Base-by-base conservation (phyloP, 768 basidiomycete species). In the Pulveroboletus sp. region DNA sequence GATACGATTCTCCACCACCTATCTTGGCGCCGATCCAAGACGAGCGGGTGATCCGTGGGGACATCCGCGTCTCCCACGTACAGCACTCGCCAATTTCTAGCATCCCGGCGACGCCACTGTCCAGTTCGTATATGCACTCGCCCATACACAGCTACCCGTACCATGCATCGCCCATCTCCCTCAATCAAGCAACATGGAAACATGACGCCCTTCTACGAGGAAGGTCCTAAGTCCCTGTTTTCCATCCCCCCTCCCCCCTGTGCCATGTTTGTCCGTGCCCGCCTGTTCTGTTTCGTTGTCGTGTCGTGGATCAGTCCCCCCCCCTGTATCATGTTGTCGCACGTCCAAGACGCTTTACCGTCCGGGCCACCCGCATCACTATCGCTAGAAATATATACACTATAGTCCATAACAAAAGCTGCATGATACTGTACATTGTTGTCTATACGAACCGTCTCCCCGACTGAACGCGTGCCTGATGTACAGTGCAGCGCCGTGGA, bases 1-100 rank as follows among this genome's bases (percentile, higher is more conserved):
- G 79, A 35, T 79, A 77, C 49, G 71, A 73, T 18, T 79, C 77
- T 0, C 80, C 81, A 0, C 80, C 81, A 27, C 80, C 79, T 0
- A 73, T 69, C 7, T 66, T 83, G 28, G 80, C 81, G 18, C 81
- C 81, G 3, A 80, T 82, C 35, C 81, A 82, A 43, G 66, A 69
- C 17, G 62, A 69, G 47, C 58, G 64, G 8, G 64, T 69, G 27
- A 59, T 67, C 32, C 59, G 69, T 40, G 68, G 64, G 7, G 64
- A 64, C 37, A 58, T 65, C 15, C 57, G 64, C 3, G 39, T 67
- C 8, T 63, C 68, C 0, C 65, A 67, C 30, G 55, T 62, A 54
- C 66, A 67, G 45, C 66, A 64, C 47, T 62, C 68, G 10, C 62
- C 63, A 2, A 47, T 60, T 15, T 50, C 68, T 67, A 50, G 70